Evolutionary conservation across 73 alveolate genomes (phyloP).

Genomic region (Tetrahymena elliotti): DNA sequence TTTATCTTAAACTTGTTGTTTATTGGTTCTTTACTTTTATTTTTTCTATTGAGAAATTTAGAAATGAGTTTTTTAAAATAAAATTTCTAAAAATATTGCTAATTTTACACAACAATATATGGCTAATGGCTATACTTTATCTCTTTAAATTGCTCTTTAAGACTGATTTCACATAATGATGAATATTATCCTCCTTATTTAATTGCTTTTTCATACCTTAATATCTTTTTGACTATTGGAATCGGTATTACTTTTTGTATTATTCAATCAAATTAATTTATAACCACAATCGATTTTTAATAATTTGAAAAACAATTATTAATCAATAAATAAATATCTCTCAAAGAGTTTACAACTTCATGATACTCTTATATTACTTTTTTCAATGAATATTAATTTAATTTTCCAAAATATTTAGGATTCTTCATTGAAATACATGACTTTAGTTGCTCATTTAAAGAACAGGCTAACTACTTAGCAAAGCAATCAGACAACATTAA

Average conservation of each 20-base stretch:
- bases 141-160: background rate
- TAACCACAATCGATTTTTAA: background rate
- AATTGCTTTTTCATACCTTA: background rate
- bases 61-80: background rate
- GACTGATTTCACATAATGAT: background rate
- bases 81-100: background rate
- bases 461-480: background rate
- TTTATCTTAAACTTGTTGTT: background rate
- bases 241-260: background rate
- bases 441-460: background rate
- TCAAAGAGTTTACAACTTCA: background rate
- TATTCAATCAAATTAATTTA: background rate
- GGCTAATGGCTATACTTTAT: background rate
- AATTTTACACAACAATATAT: background rate
- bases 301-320: background rate
- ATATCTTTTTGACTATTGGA: background rate
- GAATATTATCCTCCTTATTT: background rate
- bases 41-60: background rate
- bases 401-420: background rate
- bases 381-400: background rate
- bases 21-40: background rate
- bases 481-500: background rate
- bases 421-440: background rate
- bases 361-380: background rate
- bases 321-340: background rate